These are phyloP conservation scores for Coemansia sp. DNA, from an alignment of 192 early-diverging fungal genomes.

Conservation along the genomic window DNA sequence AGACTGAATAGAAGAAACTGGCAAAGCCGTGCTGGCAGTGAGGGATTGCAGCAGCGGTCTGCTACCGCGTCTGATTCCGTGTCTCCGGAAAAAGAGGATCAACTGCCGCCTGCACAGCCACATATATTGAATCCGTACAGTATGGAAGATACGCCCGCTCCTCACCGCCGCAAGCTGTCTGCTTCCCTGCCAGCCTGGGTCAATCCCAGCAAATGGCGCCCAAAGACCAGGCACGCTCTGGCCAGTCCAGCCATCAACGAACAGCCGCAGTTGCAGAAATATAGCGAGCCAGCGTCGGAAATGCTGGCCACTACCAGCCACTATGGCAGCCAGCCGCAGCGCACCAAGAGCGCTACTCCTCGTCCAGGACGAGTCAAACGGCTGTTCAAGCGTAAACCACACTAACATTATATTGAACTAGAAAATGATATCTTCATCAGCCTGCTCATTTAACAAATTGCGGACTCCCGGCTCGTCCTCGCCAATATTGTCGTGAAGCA, in stretches of 20 bases:
- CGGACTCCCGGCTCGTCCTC: conserved; percentile 7
- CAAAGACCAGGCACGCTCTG: neutral
- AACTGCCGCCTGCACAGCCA: neutral
- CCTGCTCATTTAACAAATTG: conserved; percentile 50
- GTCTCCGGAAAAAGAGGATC: neutral
- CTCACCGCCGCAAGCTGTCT: conserved; percentile 3
- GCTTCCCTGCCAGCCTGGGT: conserved; percentile 7
- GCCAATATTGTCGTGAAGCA: neutral
- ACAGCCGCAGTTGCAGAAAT: neutral
- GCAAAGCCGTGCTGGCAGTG: neutral
- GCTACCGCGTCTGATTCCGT: neutral
- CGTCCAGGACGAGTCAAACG: conserved; percentile 15
- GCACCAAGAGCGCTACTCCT: conserved; percentile 3
- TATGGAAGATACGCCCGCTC: neutral
- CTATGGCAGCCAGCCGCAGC: neutral
- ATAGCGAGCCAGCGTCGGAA: conserved; percentile 3
- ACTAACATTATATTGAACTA: conserved; percentile 19
- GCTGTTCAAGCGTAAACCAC: conserved; percentile 28
- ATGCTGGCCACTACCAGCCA: neutral
- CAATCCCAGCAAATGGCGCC: conserved; percentile 14
- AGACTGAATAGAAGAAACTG: too few species aligned
- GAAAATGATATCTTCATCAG: conserved; percentile 61
- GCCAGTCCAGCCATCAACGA: conserved; percentile 2
- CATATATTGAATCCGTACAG: neutral
- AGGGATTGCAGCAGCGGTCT: neutral